A percentile compares a stretch with the other conserved stretches of the same genome.
Evolutionary conservation across 345 rosid genomes (phyloP).

Genomic region (Atalantia buxifolia): DNA sequence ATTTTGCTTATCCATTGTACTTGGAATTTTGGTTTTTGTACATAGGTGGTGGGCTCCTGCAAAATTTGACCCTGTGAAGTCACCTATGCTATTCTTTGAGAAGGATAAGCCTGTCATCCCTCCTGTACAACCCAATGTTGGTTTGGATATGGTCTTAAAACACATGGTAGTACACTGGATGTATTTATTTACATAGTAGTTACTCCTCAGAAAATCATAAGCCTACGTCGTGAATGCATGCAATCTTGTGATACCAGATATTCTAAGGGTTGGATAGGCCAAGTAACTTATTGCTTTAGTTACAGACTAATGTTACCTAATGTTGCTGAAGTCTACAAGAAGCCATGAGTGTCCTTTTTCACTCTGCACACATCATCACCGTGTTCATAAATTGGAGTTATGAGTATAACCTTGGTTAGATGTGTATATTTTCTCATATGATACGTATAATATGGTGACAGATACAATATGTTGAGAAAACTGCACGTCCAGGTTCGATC

Average conservation of each 20-base stretch:
- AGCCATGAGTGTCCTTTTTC: not conserved
- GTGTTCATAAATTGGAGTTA: not conserved
- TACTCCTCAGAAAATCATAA: not conserved
- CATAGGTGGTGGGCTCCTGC: conserved; percentile 97
- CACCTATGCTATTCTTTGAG: conserved; percentile 94
- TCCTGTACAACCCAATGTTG: conserved; percentile 57
- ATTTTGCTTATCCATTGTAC: conserved; percentile 4
- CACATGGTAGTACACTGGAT: conserved; percentile 49
- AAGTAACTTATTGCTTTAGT: not conserved
- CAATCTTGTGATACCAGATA: not conserved
- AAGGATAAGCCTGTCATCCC: conserved; percentile 64
- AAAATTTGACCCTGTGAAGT: conserved; percentile 77
- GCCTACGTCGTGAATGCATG: not conserved
- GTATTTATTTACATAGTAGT: not conserved
- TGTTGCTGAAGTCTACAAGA: not conserved
- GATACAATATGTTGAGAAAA: conserved; percentile 49
- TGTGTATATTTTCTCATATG: not conserved
- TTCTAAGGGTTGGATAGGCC: not conserved
- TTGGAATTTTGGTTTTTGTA: conserved; percentile 13
- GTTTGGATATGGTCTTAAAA: conserved; percentile 68
- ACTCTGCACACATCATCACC: not conserved
- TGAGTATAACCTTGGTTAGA: not conserved
- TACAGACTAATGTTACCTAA: not conserved
- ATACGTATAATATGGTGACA: conserved; percentile 7
- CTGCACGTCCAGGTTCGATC: conserved; percentile 38